Conservation (phyloP, 1,284 basidiomycete genomes). For the Ceratobasidium papillatum region DNA sequence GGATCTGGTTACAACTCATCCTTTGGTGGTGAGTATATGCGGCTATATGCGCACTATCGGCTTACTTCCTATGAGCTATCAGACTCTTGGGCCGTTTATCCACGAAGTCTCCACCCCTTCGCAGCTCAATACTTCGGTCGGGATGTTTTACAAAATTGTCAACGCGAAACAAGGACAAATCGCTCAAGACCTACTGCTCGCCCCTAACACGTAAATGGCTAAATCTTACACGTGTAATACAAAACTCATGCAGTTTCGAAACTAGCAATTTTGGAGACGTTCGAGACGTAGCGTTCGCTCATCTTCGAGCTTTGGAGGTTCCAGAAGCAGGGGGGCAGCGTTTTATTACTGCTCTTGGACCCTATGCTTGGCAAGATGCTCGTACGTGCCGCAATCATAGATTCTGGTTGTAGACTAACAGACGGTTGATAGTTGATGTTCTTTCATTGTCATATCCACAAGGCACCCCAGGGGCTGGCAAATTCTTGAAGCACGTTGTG, state of each 20-base stretch:
- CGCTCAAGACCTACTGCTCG: slow-evolving; percentile 16
- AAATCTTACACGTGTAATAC: neutral
- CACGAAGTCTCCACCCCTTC: slow-evolving; percentile 24
- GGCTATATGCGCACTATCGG: too few relatives aligned
- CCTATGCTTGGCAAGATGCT: slow-evolving; percentile 41
- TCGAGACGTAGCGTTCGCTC: slow-evolving; percentile 67
- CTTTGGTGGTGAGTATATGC: slow-evolving; percentile 50
- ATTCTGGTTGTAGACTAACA: neutral
- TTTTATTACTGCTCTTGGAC: slow-evolving; percentile 59
- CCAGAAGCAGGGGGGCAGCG: slow-evolving; percentile 68
- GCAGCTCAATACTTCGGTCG: slow-evolving; percentile 31
- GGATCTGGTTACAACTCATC: slow-evolving; percentile 47
- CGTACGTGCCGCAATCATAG: slow-evolving; percentile 13
- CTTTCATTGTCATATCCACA: slow-evolving; percentile 43
- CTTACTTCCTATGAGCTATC: neutral
- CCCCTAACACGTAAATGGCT: slow-evolving; percentile 34
- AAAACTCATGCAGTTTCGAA: neutral
- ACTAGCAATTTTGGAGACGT: slow-evolving; percentile 60
- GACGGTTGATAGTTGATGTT: neutral
- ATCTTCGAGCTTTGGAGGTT: slow-evolving; percentile 63
- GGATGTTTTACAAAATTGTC: slow-evolving; percentile 18
- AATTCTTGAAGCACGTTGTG: slow-evolving; percentile 52
- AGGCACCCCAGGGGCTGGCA: slow-evolving; percentile 53
- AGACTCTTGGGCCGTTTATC: slow-evolving; percentile 54
- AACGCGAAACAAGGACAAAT: slow-evolving; percentile 8